phyloP scores from a whole-genome alignment of 768 basidiomycete genomes.

The Antrodiella citrinella region DNA sequence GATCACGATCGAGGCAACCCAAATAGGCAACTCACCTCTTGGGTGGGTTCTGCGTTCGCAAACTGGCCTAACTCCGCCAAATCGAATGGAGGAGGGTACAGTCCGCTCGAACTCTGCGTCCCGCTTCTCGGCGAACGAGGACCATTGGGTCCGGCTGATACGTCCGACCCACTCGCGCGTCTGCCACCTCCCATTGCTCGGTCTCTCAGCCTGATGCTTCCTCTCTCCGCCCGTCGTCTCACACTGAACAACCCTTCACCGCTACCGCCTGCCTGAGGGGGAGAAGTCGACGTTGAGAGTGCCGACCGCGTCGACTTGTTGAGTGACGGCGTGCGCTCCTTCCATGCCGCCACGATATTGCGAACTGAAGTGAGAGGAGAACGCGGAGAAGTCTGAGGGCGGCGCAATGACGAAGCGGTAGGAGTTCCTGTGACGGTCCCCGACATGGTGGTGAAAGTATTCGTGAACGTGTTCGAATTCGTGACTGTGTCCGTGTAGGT shows the following conservation, averaged over 20 bases:
- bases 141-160: constrained; percentile 1
- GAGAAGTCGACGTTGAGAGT: constrained; percentile 13
- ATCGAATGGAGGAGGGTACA: constrained; percentile 39
- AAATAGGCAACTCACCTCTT: constrained; percentile 31
- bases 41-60: constrained; percentile 28
- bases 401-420: constrained; percentile 44
- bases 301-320: constrained; percentile 18
- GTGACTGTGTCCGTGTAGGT: constrained; percentile 22
- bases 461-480: constrained; percentile 21
- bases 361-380: constrained; percentile 68
- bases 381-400: constrained; percentile 56
- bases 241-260: constrained; percentile 35
- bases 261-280: constrained; percentile 28
- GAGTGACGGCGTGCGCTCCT: constrained; percentile 55
- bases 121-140: constrained; percentile 17
- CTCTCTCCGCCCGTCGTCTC: constrained; percentile 32
- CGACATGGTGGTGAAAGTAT: constrained; percentile 33
- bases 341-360: constrained; percentile 76
- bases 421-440: constrained; percentile 31
- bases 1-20: neutral
- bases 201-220: constrained; percentile 15
- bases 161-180: constrained; percentile 6
- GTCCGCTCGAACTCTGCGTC: constrained; percentile 22
- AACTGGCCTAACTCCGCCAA: constrained; percentile 32
- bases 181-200: neutral